Conservation (phyloP, 169 alveolate genomes). For the Ichthyophthirius multifiliis region DNA sequence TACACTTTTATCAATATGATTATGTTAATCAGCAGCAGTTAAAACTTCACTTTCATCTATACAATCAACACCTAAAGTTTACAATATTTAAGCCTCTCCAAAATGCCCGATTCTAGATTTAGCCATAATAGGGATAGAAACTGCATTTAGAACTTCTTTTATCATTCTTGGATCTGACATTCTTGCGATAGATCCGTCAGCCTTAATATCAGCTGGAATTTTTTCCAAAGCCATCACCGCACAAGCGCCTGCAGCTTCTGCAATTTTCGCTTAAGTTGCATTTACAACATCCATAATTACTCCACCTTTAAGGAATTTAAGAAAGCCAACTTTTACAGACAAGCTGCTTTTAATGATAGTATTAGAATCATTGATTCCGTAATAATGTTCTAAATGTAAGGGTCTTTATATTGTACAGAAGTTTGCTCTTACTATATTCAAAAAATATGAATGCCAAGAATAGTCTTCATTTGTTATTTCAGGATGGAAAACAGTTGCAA, state of each 20-base stretch:
- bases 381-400: too few relatives aligned
- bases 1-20: slow-evolving; percentile 67
- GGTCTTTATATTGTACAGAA: too few relatives aligned
- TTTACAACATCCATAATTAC: slow-evolving; percentile 81
- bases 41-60: slow-evolving; percentile 79
- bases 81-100: slow-evolving; percentile 71
- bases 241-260: slow-evolving; percentile 71
- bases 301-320: slow-evolving; percentile 73
- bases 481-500: too few relatives aligned
- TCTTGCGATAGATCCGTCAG: slow-evolving; percentile 68
- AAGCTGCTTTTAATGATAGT: too few relatives aligned
- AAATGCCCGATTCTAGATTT: slow-evolving; percentile 81
- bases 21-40: slow-evolving; percentile 70
- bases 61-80: slow-evolving; percentile 68
- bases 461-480: too few relatives aligned
- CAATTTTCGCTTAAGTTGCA: slow-evolving; percentile 76
- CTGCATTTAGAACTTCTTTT: slow-evolving; percentile 61
- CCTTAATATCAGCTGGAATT: slow-evolving; percentile 78
- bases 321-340: slow-evolving; percentile 62
- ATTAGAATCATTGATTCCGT: too few relatives aligned
- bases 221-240: slow-evolving; percentile 83
- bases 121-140: slow-evolving; percentile 76
- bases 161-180: slow-evolving; percentile 76
- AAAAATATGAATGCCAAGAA: too few relatives aligned
- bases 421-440: too few relatives aligned